Evolutionary conservation across 1,139 yeast genomes (phyloP).

Genomic region (Saccharomyces pastorianus): DNA sequence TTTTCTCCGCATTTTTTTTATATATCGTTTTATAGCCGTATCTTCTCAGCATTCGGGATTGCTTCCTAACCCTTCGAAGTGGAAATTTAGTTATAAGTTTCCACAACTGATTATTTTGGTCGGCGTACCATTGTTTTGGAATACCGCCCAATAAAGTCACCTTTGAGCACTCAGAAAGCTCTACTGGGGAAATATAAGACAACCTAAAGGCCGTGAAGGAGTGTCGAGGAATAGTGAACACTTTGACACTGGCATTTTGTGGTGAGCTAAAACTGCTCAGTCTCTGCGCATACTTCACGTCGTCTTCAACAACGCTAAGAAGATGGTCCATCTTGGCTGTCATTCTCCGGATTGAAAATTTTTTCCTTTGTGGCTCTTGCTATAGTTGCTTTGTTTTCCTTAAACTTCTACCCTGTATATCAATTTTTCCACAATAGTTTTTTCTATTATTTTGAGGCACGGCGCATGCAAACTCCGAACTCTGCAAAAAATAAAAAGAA

Average conservation of each 20-base stretch:
- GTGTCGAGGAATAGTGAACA: constrained; percentile 28
- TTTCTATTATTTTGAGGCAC: neutral
- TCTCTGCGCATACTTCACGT: neutral
- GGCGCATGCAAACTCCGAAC: constrained; percentile 1
- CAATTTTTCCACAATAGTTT: neutral
- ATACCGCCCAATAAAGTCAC: constrained; percentile 54
- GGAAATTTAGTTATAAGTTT: constrained; percentile 19
- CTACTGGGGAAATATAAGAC: constrained; percentile 43
- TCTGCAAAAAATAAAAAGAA: neutral
- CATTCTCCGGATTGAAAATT: too few relatives aligned
- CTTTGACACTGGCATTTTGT: neutral
- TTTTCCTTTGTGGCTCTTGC: too few relatives aligned
- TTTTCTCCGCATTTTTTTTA: neutral
- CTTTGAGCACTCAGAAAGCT: constrained; percentile 39
- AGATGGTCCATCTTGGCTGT: too few relatives aligned
- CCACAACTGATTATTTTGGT: constrained; percentile 25
- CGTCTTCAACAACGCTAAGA: neutral
- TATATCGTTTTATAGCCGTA: constrained; percentile 12
- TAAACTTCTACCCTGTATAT: too few relatives aligned
- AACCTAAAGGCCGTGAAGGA: constrained; percentile 64
- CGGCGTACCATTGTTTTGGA: constrained; percentile 55
- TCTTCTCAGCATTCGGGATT: constrained; percentile 8
- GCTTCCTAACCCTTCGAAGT: constrained; percentile 18
- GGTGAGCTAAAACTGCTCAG: neutral
- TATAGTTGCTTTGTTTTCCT: too few relatives aligned